Evolutionary conservation across 2,329 filamentous ascomycete genomes (phyloP).

Genomic region (Alternaria rosae): DNA sequence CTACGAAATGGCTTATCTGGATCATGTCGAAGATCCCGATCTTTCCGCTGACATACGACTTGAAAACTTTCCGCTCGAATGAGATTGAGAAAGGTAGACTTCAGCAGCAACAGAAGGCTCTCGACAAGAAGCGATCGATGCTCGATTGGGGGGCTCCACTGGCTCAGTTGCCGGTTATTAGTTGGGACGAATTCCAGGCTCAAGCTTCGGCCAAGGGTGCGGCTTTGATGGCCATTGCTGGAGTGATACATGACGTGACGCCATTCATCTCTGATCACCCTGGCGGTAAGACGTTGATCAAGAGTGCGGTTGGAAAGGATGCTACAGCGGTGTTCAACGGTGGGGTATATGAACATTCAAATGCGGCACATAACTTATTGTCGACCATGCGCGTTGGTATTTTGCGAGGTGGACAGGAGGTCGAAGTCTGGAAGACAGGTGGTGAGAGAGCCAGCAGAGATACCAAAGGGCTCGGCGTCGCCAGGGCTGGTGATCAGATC

Average conservation of each 20-base stretch:
- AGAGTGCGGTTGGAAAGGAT: constrained; percentile 47
- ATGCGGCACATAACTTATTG: constrained; percentile 51
- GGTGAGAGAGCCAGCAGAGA: constrained; percentile 63
- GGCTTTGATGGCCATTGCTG: constrained; percentile 45
- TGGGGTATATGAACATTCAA: constrained; percentile 50
- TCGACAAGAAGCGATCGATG: constrained; percentile 44
- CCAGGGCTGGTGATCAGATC: constrained; percentile 76
- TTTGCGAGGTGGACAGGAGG: constrained; percentile 49
- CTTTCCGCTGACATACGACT: constrained; percentile 43
- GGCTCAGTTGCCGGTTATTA: constrained; percentile 47
- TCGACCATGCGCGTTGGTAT: constrained; percentile 51
- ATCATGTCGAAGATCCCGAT: constrained; percentile 40
- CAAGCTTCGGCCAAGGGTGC: constrained; percentile 41
- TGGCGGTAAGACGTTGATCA: constrained; percentile 49
- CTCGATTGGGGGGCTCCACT: constrained; percentile 51
- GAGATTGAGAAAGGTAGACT: constrained; percentile 53
- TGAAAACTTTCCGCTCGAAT: constrained; percentile 45
- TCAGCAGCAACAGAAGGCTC: constrained; percentile 51
- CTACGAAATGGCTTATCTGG: constrained; percentile 53
- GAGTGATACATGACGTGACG: constrained; percentile 50
- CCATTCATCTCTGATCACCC: constrained; percentile 49
- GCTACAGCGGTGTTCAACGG: constrained; percentile 52
- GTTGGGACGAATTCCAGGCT: constrained; percentile 49
- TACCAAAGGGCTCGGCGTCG: constrained; percentile 75
- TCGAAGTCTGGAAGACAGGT: constrained; percentile 50